Evolutionary conservation across 2,329 filamentous ascomycete genomes (phyloP).

Genomic region (Penicillium aurantiogriseum): DNA sequence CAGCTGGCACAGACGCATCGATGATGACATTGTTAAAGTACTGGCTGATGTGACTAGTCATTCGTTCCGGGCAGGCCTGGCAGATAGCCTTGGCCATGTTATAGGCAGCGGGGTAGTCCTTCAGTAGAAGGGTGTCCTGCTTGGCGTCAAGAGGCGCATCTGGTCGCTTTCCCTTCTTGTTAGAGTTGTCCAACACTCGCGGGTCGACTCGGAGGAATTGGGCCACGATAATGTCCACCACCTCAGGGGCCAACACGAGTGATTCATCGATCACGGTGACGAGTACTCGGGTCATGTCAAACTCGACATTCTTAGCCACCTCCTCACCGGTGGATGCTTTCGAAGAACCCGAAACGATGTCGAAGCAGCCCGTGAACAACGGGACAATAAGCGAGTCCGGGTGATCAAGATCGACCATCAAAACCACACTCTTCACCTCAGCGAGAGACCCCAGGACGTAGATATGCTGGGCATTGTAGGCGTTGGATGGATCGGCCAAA

Average conservation of each 20-base stretch:
- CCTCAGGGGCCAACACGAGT: conserved; percentile 70
- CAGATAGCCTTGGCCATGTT: conserved; percentile 96
- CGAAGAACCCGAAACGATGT: conserved; percentile 77
- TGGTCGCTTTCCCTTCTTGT: conserved; percentile 56
- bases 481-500: conserved; percentile 79
- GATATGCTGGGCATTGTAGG: conserved; percentile 90
- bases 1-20: conserved; percentile 67
- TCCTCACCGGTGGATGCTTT: conserved; percentile 75
- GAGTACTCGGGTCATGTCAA: conserved; percentile 83
- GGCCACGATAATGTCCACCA: conserved; percentile 89
- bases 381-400: conserved; percentile 75
- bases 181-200: conserved; percentile 51
- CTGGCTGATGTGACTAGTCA: conserved; percentile 89
- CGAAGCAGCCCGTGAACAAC: conserved; percentile 86
- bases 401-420: conserved; percentile 83
- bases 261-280: conserved; percentile 85
- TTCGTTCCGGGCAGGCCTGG: conserved; percentile 84
- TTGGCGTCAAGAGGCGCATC: conserved; percentile 64
- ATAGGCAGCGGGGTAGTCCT: conserved; percentile 88
- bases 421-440: conserved; percentile 90
- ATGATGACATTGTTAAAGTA: conserved; percentile 98
- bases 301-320: conserved; percentile 88
- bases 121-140: conserved; percentile 79
- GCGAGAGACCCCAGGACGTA: conserved; percentile 85
- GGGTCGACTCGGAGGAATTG: conserved; percentile 91